Conservation (phyloP, 805 yeast species). For the Metschnikowia gelsemii region DNA sequence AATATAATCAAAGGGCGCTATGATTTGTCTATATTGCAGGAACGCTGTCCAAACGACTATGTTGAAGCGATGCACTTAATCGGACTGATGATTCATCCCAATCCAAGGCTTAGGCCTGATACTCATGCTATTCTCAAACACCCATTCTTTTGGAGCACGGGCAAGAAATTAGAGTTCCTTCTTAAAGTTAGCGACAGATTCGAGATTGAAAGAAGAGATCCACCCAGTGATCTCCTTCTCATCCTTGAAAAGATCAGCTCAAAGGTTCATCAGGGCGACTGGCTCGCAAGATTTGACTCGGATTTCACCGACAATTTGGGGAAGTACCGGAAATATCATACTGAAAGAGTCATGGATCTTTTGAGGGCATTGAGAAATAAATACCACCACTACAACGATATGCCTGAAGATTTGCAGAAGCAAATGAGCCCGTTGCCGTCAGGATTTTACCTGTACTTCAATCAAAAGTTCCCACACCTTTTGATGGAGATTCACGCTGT, state of each 20-base stretch:
- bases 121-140: slow-evolving; percentile 69
- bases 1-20: slow-evolving; percentile 73
- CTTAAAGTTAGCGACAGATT: slow-evolving; percentile 87
- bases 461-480: slow-evolving; percentile 70
- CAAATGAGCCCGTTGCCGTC: slow-evolving; percentile 79
- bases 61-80: slow-evolving; percentile 75
- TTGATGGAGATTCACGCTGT: slow-evolving; percentile 72
- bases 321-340: slow-evolving; percentile 84
- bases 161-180: slow-evolving; percentile 77
- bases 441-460: slow-evolving; percentile 80
- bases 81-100: slow-evolving; percentile 61
- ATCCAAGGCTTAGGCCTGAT: slow-evolving; percentile 72
- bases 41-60: slow-evolving; percentile 40
- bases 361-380: slow-evolving; percentile 89
- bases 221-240: slow-evolving; percentile 60
- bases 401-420: slow-evolving; percentile 63
- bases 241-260: slow-evolving; percentile 51
- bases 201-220: slow-evolving; percentile 80
- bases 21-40: slow-evolving; percentile 48
- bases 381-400: slow-evolving; percentile 90
- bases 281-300: slow-evolving; percentile 75
- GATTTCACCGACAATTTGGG: slow-evolving; percentile 80
- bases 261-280: slow-evolving; percentile 53
- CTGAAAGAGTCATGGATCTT: slow-evolving; percentile 76
- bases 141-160: slow-evolving; percentile 83